Evolutionary conservation across 305 asterid species (phyloP), one percentile per base, ranked within the genome.

Genomic region (Ilex paraguariensis): DNA sequence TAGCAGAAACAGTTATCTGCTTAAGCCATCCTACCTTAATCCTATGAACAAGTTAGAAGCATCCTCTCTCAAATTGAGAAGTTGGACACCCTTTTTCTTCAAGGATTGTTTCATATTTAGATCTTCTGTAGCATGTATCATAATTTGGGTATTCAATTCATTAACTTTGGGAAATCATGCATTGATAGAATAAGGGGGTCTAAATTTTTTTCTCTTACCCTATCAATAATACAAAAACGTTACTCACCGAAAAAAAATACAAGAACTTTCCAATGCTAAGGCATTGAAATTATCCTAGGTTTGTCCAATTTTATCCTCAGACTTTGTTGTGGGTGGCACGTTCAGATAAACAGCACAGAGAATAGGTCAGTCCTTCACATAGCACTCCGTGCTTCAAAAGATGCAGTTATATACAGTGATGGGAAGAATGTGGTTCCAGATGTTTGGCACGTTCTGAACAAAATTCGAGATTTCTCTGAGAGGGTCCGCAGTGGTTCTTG

Each of bases 341-440:
- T 60, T 66, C 85, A 94, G 99, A 88, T 94, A 79, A 94, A 94
- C 72, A 90, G 76, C 81, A 88, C 99, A 50, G 99, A 94, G 68
- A 77, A 90, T 78, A 81, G 99, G 75, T 77, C 97, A 36, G 99
- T 94, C 68, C 99, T 94, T 74, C 99, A 94, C 48, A 69, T 94
- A 69, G 99, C 97, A 59, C 96, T 94, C 59, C 96, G 99, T 66
- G 95, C 99, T 61, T 80, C 99, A 12, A 80, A 89, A 80, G 95
- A 75, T 78, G 79, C 93, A 10, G 81, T 84, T 44, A 79, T 94
- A 70, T 78, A 86, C 66, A 77, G 88, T 79, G 97, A 94, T 56
- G 97, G 97, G 77, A 90, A 90, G 88, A 90, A 94, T 71, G 96
- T 94, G 80, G 96, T 94, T 54, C 86, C 93, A 46, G 96, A 94